Percentiles rank a stretch among this genome's conserved stretches.
phyloP scores from a whole-genome alignment of 305 asterid species.

The Fraxinus dipetala region DNA sequence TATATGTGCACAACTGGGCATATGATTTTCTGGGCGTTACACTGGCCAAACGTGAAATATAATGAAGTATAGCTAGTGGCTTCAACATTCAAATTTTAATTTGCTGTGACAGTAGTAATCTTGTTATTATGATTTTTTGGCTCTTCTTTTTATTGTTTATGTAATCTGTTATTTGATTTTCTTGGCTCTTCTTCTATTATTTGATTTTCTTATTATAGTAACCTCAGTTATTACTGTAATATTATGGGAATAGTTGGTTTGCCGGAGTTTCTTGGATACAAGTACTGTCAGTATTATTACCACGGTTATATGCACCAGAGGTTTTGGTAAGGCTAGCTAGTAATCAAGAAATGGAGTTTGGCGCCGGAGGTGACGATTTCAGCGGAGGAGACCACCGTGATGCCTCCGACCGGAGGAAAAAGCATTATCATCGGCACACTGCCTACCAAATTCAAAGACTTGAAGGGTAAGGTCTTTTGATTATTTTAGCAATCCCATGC shows the following conservation, averaged over 20 bases:
- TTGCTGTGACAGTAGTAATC: neutral
- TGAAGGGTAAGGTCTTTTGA: constrained; percentile 53
- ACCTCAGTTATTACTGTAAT: constrained; percentile 36
- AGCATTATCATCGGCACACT: constrained; percentile 90
- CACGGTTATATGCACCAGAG: neutral
- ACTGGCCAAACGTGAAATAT: neutral
- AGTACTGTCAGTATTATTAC: constrained; percentile 1
- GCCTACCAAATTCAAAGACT: constrained; percentile 88
- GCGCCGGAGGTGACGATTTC: constrained; percentile 61
- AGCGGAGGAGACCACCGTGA: constrained; percentile 56
- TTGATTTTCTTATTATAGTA: constrained; percentile 7
- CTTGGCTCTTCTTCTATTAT: neutral
- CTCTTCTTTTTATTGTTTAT: neutral
- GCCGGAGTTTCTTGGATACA: constrained; percentile 30
- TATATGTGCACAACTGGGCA: neutral
- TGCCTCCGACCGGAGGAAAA: constrained; percentile 40
- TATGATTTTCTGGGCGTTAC: neutral
- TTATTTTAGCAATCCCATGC: constrained; percentile 36
- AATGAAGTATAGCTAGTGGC: neutral
- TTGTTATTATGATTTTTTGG: neutral
- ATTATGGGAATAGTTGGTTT: constrained; percentile 46
- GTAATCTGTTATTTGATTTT: neutral
- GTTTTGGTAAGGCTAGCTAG: neutral
- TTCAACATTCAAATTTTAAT: neutral
- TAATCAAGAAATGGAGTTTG: constrained; percentile 48